phyloP scores from a whole-genome alignment of 1,139 yeast species.

The Martiniozyma asiatica region DNA sequence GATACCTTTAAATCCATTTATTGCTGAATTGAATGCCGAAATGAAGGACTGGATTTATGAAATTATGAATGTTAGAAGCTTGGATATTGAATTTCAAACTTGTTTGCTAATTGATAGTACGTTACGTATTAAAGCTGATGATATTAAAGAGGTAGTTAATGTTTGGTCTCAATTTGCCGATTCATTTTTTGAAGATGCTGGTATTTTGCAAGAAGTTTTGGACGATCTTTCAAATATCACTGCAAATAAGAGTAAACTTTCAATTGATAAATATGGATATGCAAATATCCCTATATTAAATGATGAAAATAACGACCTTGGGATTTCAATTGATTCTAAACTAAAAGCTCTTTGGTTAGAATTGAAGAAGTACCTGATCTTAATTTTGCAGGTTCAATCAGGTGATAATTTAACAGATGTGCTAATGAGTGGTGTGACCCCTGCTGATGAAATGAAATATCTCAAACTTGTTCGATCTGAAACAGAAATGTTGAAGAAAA shows the following conservation, averaged over 20 bases:
- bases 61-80: slow-evolving; percentile 42
- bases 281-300: slow-evolving; percentile 6
- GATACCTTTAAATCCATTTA: slow-evolving; percentile 71
- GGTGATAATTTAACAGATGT: slow-evolving; percentile 64
- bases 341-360: slow-evolving; percentile 49
- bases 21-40: slow-evolving; percentile 37
- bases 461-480: slow-evolving; percentile 43
- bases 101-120: slow-evolving; percentile 28
- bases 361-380: slow-evolving; percentile 69
- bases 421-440: slow-evolving; percentile 58
- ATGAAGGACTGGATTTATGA: slow-evolving; percentile 33
- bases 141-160: slow-evolving; percentile 51
- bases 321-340: slow-evolving; percentile 23
- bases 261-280: slow-evolving; percentile 12
- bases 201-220: slow-evolving; percentile 35
- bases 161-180: slow-evolving; percentile 43
- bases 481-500: slow-evolving; percentile 17
- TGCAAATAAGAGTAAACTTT: slow-evolving; percentile 4
- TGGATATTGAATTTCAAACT: slow-evolving; percentile 52
- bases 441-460: slow-evolving; percentile 55
- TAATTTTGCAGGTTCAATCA: slow-evolving; percentile 72
- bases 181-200: slow-evolving; percentile 26
- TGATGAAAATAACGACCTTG: slow-evolving; percentile 12
- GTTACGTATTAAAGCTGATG: slow-evolving; percentile 49
- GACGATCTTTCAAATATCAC: slow-evolving; percentile 4